Percentiles rank a stretch among this genome's conserved stretches.
Evolutionary conservation across 176 grass and related monocot genomes (phyloP).

Genomic region (Musa beccarii): DNA sequence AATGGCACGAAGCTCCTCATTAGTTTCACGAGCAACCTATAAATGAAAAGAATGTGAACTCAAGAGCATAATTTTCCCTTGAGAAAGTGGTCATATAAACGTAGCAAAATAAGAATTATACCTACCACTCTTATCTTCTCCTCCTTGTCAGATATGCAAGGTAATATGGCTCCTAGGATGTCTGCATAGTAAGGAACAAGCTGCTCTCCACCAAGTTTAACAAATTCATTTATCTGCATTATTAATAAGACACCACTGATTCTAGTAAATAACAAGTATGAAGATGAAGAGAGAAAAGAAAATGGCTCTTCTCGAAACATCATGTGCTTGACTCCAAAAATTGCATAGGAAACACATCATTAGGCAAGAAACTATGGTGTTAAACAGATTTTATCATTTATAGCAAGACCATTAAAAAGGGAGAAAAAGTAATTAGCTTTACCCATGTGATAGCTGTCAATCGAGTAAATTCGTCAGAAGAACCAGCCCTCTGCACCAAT

Average conservation of each 20-base stretch:
- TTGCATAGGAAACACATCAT: background rate
- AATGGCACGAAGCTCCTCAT: conserved; percentile 89
- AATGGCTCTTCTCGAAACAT: no score
- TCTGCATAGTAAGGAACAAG: conserved; percentile 97
- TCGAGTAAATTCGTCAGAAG: conserved; percentile 87
- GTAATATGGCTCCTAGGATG: conserved; percentile 93
- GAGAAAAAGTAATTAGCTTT: conserved; percentile 7
- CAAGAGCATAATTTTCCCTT: background rate
- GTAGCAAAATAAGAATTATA: conserved; percentile 12
- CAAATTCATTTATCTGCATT: conserved; percentile 94
- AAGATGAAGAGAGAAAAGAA: background rate
- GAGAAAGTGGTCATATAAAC: background rate
- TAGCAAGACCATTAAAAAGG: background rate
- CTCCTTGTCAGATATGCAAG: conserved; percentile 91
- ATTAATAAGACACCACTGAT: conserved; percentile 11
- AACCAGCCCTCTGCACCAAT: conserved; percentile 82
- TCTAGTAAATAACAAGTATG: conserved; percentile 11
- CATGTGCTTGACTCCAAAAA: background rate
- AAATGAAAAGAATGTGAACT: background rate
- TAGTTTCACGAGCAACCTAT: conserved; percentile 95
- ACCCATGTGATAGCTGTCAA: conserved; percentile 99
- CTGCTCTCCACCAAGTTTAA: conserved; percentile 97
- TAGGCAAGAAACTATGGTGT: conserved; percentile 1
- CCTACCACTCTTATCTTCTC: conserved; percentile 96
- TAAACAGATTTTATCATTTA: background rate